Conservation (phyloP, 768 basidiomycete species). For the Lactarius akahatsu region DNA sequence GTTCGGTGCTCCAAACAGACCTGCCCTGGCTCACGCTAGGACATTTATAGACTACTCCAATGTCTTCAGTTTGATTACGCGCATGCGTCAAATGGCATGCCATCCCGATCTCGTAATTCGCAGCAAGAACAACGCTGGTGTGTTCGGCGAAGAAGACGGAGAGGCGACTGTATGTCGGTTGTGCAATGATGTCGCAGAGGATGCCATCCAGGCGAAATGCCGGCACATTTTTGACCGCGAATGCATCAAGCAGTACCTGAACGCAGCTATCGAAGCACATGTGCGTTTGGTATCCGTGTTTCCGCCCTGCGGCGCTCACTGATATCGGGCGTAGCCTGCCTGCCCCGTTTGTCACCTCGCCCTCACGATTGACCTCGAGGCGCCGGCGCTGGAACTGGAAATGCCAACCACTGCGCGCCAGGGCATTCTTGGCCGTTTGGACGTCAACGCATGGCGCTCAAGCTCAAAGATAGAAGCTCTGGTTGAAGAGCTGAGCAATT, state of each 20-base stretch:
- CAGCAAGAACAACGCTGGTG: conserved; percentile 72
- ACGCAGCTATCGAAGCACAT: conserved; percentile 67
- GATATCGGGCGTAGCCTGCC: conserved; percentile 55
- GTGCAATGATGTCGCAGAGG: conserved; percentile 97
- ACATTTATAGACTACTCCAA: conserved; percentile 73
- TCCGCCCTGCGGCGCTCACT: background rate
- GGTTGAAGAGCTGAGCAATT: conserved; percentile 86
- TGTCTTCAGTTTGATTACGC: conserved; percentile 87
- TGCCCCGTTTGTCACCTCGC: conserved; percentile 95
- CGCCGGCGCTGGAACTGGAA: conserved; percentile 83
- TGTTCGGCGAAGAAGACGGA: conserved; percentile 57
- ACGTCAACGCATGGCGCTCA: conserved; percentile 88
- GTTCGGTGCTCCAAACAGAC: conserved; percentile 34
- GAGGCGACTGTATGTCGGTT: conserved; percentile 89
- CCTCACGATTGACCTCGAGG: conserved; percentile 94
- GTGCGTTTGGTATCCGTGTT: conserved; percentile 31
- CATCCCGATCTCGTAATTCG: conserved; percentile 92
- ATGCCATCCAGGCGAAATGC: conserved; percentile 92
- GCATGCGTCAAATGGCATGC: conserved; percentile 95
- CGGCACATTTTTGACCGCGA: conserved; percentile 94
- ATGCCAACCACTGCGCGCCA: conserved; percentile 61
- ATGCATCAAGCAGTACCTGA: conserved; percentile 92
- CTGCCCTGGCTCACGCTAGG: background rate
- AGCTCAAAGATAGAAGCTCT: conserved; percentile 98
- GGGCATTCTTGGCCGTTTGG: conserved; percentile 89